A percentile compares a stretch with the other conserved stretches of the same genome.
phyloP scores from a whole-genome alignment of 805 yeast species.

The Ogataea paraovalis region DNA sequence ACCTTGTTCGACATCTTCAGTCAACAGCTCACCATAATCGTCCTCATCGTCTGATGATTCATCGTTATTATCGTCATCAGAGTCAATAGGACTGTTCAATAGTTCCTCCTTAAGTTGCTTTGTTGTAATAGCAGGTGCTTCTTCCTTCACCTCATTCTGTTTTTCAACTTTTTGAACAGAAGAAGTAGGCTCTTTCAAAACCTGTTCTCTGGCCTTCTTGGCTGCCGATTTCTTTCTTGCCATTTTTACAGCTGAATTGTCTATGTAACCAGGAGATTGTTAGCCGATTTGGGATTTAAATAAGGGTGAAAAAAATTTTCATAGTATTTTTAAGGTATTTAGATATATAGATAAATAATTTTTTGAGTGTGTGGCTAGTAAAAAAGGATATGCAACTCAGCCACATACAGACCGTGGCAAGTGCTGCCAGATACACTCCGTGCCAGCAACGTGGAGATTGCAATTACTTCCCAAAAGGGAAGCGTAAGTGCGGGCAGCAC shows the following conservation, averaged over 20 bases:
- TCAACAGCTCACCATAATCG: constrained; percentile 82
- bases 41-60: constrained; percentile 77
- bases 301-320: background rate
- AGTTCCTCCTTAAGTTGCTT: constrained; percentile 13
- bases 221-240: constrained; percentile 86
- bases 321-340: too few relatives aligned
- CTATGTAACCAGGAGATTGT: too few relatives aligned
- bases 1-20: constrained; percentile 81
- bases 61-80: constrained; percentile 28
- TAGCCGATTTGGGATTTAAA: too few relatives aligned
- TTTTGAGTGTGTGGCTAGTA: constrained; percentile 1
- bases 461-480: constrained; percentile 2
- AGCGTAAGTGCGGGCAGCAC: background rate
- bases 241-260: constrained; percentile 36
- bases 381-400: background rate
- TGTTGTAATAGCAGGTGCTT: background rate
- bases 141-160: constrained; percentile 7
- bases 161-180: constrained; percentile 1
- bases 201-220: constrained; percentile 57
- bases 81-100: constrained; percentile 16
- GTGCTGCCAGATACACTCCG: background rate
- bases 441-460: background rate
- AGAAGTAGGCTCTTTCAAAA: constrained; percentile 7
- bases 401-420: background rate
- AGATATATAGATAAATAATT: too few relatives aligned